phyloP scores from a whole-genome alignment of 108 stramenopile species.

The Skeletonema marinoi region DNA sequence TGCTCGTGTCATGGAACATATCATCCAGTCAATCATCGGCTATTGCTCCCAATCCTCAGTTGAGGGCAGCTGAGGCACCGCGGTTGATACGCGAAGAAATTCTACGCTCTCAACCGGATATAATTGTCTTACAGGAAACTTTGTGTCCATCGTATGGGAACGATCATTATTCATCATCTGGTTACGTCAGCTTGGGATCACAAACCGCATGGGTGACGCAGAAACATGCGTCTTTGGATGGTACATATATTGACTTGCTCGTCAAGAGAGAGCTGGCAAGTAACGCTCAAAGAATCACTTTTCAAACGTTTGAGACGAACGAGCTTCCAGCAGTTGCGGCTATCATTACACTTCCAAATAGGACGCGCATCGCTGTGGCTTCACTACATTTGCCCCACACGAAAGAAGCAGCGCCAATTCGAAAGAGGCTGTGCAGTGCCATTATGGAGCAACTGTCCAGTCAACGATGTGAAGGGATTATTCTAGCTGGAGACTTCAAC shows the following conservation, averaged over 20 bases:
- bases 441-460: slow-evolving; percentile 1
- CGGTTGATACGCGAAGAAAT: slow-evolving; percentile 12
- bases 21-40: slow-evolving; percentile 9
- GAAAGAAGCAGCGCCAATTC: slow-evolving; percentile 17
- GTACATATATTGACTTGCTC: slow-evolving; percentile 15
- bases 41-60: slow-evolving; percentile 5
- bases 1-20: slow-evolving; percentile 24
- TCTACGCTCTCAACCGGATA: neutral
- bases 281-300: neutral
- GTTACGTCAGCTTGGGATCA: slow-evolving; percentile 15
- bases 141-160: neutral
- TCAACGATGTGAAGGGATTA: slow-evolving; percentile 1
- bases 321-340: slow-evolving; percentile 15
- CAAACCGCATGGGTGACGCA: neutral
- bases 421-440: slow-evolving; percentile 4
- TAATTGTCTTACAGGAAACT: slow-evolving; percentile 19
- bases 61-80: slow-evolving; percentile 5
- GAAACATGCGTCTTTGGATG: too few species aligned
- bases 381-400: slow-evolving; percentile 26
- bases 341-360: slow-evolving; percentile 3
- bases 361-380: slow-evolving; percentile 14
- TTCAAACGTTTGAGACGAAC: neutral
- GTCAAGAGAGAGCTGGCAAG: neutral
- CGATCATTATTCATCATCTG: neutral
- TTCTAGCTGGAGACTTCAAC: slow-evolving; percentile 22